phyloP scores from a whole-genome alignment of 257 asterid genomes.

The Fraxinus excelsior region DNA sequence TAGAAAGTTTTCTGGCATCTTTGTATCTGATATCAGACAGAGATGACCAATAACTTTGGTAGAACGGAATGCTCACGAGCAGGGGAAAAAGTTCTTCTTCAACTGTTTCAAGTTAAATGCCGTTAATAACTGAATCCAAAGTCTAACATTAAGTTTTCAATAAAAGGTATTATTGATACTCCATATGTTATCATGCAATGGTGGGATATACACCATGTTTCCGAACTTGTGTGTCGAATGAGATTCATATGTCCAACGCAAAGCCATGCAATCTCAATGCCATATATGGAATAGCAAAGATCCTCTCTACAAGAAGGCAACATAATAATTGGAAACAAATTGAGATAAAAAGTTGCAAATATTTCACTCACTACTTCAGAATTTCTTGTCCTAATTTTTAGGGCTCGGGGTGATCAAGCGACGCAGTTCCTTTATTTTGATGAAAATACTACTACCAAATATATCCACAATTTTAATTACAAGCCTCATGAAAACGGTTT shows the following conservation, averaged over 20 bases:
- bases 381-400: neutral
- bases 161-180: neutral
- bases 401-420: neutral
- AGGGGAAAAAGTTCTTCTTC: neutral
- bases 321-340: neutral
- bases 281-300: neutral
- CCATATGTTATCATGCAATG: neutral
- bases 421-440: neutral
- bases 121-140: neutral
- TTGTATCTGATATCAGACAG: neutral
- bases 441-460: neutral
- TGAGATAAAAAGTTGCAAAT: neutral
- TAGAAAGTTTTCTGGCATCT: neutral
- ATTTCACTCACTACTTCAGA: neutral
- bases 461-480: neutral
- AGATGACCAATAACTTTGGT: neutral
- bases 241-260: neutral
- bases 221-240: neutral
- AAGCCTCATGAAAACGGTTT: neutral
- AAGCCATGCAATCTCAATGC: neutral
- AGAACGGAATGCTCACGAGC: neutral
- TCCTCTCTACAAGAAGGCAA: neutral
- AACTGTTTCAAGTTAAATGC: neutral
- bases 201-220: neutral
- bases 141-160: neutral